phyloP scores from a whole-genome alignment of 345 rosid species.

The Cardamine occulta region DNA sequence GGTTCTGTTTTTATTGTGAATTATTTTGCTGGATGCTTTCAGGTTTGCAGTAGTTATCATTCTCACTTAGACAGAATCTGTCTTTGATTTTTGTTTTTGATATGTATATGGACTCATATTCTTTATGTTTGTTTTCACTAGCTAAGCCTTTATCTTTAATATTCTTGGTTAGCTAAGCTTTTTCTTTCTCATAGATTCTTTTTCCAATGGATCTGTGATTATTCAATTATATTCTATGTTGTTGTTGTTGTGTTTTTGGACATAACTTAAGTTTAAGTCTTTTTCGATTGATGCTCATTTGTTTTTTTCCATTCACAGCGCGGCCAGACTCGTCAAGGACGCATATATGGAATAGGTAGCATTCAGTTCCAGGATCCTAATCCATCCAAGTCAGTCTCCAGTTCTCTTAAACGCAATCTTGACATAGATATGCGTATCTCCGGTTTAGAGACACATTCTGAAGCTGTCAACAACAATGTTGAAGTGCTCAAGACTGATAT shows the following conservation, averaged over 20 bases:
- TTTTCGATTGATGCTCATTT: not conserved
- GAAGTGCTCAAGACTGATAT: not conserved
- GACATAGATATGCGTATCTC: not conserved
- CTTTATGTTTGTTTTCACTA: slow-evolving; percentile 16
- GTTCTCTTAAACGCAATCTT: not conserved
- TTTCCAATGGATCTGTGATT: slow-evolving; percentile 19
- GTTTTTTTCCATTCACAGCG: not conserved
- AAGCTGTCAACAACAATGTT: not conserved
- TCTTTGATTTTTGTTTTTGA: too few relatives aligned
- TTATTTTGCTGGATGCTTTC: too few relatives aligned
- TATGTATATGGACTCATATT: not conserved
- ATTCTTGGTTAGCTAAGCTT: slow-evolving; percentile 32
- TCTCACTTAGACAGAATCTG: too few relatives aligned
- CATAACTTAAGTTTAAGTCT: not conserved
- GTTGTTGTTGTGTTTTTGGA: slow-evolving; percentile 25
- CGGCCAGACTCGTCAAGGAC: not conserved
- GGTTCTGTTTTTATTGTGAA: too few relatives aligned
- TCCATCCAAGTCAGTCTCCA: not conserved
- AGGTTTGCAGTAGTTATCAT: too few relatives aligned
- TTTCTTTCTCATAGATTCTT: slow-evolving; percentile 25
- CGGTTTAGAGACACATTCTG: not conserved
- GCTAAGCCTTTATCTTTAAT: slow-evolving; percentile 29
- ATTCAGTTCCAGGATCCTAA: not conserved
- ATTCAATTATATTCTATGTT: slow-evolving; percentile 28
- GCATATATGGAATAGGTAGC: not conserved